A percentile compares a stretch with the other conserved stretches of the same genome.
These are phyloP conservation scores for Quercus phellos DNA, from an alignment of 331 rosid genomes.

Conservation along the genomic window DNA sequence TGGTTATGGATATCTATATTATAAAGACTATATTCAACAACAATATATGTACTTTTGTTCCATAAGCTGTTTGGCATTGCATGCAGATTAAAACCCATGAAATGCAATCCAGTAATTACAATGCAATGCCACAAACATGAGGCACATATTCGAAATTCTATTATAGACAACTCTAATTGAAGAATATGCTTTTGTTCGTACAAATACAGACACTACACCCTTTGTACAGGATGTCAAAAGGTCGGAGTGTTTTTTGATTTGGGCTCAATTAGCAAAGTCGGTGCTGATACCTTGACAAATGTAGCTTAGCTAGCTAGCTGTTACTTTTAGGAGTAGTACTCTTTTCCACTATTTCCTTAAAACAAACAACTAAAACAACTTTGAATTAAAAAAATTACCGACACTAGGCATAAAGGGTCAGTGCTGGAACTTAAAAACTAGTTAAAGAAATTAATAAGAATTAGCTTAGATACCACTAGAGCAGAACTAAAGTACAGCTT, in stretches of 20 bases:
- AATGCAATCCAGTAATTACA: too few relatives aligned
- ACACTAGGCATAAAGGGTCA: constrained; percentile 28
- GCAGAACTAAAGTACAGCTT: background rate
- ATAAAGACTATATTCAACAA: too few relatives aligned
- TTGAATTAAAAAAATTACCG: constrained; percentile 12
- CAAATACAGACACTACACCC: constrained; percentile 16
- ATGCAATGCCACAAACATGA: background rate
- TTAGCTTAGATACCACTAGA: too few relatives aligned
- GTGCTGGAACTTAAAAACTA: background rate
- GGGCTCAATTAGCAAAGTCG: constrained; percentile 17
- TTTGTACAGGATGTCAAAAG: constrained; percentile 21
- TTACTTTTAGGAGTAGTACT: background rate
- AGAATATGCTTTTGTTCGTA: background rate
- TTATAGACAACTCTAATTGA: background rate
- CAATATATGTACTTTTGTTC: too few relatives aligned
- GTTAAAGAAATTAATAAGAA: background rate
- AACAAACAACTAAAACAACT: background rate
- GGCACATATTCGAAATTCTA: background rate
- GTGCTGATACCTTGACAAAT: constrained; percentile 14
- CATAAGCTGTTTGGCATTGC: too few relatives aligned
- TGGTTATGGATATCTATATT: too few relatives aligned
- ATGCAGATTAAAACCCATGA: too few relatives aligned
- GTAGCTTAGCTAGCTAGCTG: background rate
- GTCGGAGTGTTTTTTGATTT: constrained; percentile 4
- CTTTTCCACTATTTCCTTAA: constrained; percentile 2